Evolutionary conservation across 106 monocot genomes (phyloP).

Genomic region (Apostasia ramifera): DNA sequence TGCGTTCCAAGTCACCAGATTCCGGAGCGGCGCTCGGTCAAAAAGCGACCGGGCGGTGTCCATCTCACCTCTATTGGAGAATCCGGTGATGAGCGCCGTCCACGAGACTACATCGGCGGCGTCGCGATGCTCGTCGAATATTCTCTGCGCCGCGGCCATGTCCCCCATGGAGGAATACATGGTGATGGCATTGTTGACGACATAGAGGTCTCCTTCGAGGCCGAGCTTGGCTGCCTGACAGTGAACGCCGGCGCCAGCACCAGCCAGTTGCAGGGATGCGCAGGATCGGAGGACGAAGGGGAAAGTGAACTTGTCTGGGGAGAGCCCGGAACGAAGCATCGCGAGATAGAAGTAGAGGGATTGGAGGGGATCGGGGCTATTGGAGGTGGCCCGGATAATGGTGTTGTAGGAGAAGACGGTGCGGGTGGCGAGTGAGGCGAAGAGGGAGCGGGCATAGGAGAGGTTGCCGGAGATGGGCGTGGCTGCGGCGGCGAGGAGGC

Average conservation of each 20-base stretch:
- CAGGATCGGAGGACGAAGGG: conserved; percentile 57
- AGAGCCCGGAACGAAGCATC: conserved; percentile 29
- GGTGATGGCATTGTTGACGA: conserved; percentile 49
- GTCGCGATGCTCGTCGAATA: conserved; percentile 37
- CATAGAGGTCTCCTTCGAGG: conserved; percentile 34
- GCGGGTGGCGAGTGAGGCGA: conserved; percentile 17
- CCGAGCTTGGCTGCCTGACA: conserved; percentile 34
- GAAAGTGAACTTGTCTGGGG: conserved; percentile 47
- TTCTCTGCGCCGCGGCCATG: conserved; percentile 24
- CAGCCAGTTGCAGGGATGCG: not conserved
- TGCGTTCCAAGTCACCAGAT: conserved; percentile 70
- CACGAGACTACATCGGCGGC: conserved; percentile 56
- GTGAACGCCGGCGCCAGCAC: conserved; percentile 24
- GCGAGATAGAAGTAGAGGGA: conserved; percentile 23
- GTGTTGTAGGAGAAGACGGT: conserved; percentile 59
- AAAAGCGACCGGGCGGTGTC: conserved; percentile 45
- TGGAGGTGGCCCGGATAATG: conserved; percentile 61
- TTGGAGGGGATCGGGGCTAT: conserved; percentile 6
- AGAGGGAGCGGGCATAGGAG: conserved; percentile 32
- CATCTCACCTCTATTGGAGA: conserved; percentile 25
- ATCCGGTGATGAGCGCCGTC: conserved; percentile 61
- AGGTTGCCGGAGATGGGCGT: conserved; percentile 11
- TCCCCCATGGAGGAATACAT: conserved; percentile 40
- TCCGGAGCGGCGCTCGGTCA: conserved; percentile 38
- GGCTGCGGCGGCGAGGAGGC: conserved; percentile 46